Evolutionary conservation across 2,329 filamentous ascomycete genomes (phyloP), one percentile per base, ranked within the genome.

Genomic region (Dothidotthia symphoricarpi): DNA sequence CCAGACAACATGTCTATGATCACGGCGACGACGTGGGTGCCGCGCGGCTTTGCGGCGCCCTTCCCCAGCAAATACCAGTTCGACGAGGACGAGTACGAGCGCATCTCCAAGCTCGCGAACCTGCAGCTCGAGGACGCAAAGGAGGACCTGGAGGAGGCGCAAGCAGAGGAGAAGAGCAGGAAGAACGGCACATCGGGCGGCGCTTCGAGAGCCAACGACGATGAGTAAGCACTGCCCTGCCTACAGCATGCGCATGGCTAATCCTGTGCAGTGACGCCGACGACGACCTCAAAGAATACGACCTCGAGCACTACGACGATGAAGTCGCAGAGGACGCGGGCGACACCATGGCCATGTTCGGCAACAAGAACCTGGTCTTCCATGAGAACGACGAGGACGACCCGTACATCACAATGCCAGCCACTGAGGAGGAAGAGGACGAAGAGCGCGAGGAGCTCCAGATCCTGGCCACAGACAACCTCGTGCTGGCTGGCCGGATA

Each of bases 301-400:
- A 98, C 63, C 78, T 98, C 37, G 91, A 97, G 49, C 83, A 95
- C 68, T 98, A 98, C 67, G 93, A 98, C 57, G 86, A 93, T 53
- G 86, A 93, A 31, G 80, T 82, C 6, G 76, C 79, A 11, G 76
- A 87, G 43, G 82, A 82, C 19, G 81, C 85, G 43, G 81, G 79
- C 33, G 83, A 88, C 59, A 79, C 83, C 36, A 84, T 93, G 77
- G 85, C 83, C 57, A 95, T 96, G 80, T 97, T 98, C 64, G 89
- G 90, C 61, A 96, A 96, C 63, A 94, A 93, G 69, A 90, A 88
- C 19, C 75, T 98, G 16, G 86, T 89, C 11, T 98, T 96, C 70
- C 90, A 98, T 73, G 83, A 90, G 53, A 88, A 88, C 45, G 93
- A 95, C 69, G 86, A 91, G 61, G 88, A 95, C 36, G 93, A 98